phyloP scores from a whole-genome alignment of 1,139 yeast genomes.

The Debaryomycetaceae sp. region DNA sequence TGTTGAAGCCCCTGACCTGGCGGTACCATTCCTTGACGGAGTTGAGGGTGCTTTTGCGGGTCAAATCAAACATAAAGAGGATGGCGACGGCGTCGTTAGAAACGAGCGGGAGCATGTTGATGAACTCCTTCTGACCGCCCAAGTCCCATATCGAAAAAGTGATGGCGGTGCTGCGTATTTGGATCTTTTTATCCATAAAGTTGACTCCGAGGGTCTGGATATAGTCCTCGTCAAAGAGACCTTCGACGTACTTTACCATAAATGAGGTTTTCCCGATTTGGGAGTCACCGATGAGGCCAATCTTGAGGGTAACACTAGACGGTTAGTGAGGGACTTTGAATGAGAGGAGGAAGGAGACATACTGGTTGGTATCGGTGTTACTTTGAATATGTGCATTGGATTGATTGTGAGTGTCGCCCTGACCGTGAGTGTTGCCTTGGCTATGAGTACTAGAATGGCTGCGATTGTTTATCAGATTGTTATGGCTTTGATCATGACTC shows the following conservation, averaged over 20 bases:
- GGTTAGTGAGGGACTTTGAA: conserved; percentile 2
- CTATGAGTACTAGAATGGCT: too few relatives aligned
- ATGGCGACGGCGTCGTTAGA: conserved; percentile 92
- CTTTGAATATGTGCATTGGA: background rate
- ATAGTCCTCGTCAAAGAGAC: conserved; percentile 83
- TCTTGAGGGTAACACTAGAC: conserved; percentile 63
- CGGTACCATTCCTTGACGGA: conserved; percentile 92
- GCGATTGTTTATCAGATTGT: too few relatives aligned
- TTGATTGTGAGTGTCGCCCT: conserved; percentile 4
- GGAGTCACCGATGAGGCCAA: conserved; percentile 93
- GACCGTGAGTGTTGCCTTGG: too few relatives aligned
- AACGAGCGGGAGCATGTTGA: conserved; percentile 91
- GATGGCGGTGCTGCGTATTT: conserved; percentile 78
- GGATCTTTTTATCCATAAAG: conserved; percentile 85
- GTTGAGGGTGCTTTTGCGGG: conserved; percentile 76
- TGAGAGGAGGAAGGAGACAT: background rate
- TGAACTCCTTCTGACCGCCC: conserved; percentile 94
- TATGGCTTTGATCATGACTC: too few relatives aligned
- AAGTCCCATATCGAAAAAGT: conserved; percentile 93
- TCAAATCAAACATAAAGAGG: conserved; percentile 83
- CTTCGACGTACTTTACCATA: conserved; percentile 96
- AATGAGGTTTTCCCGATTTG: conserved; percentile 96
- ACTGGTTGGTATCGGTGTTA: too few relatives aligned
- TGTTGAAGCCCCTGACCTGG: conserved; percentile 84
- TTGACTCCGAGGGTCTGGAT: conserved; percentile 93